Evolutionary conservation across 345 rosid species (phyloP).

Genomic region (Eucalyptus globulus): DNA sequence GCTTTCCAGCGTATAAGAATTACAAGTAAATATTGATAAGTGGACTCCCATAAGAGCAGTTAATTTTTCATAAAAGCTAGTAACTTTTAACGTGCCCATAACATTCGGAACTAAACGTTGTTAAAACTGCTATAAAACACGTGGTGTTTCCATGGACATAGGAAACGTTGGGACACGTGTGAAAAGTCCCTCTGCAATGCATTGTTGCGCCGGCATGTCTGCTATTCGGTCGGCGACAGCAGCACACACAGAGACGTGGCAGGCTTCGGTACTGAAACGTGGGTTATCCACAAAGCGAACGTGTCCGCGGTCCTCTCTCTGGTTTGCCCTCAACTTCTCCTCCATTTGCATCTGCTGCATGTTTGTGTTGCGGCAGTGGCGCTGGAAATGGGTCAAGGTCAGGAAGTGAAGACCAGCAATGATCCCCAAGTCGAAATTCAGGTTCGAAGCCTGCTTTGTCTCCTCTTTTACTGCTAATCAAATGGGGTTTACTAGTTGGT

Average conservation of each 20-base stretch:
- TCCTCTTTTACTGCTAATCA: no score
- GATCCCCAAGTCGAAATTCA: no score
- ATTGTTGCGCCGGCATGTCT: background rate
- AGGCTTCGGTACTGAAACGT: background rate
- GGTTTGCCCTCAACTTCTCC: no score
- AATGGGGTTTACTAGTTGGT: no score
- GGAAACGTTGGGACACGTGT: background rate
- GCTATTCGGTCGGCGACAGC: background rate
- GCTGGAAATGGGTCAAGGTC: no score
- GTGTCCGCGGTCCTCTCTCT: no score
- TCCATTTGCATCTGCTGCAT: no score
- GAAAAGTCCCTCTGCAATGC: background rate
- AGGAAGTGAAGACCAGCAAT: no score
- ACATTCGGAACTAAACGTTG: background rate
- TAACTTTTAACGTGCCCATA: background rate
- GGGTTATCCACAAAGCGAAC: background rate
- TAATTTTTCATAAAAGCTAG: no score
- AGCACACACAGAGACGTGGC: background rate
- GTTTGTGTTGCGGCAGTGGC: no score
- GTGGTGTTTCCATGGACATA: background rate
- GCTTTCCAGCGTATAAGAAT: background rate
- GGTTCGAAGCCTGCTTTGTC: no score
- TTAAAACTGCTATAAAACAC: background rate
- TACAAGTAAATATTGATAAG: background rate
- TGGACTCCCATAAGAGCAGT: background rate